Base-by-base conservation (phyloP, 257 asterid genomes). In the Buddleja alternifolia region DNA sequence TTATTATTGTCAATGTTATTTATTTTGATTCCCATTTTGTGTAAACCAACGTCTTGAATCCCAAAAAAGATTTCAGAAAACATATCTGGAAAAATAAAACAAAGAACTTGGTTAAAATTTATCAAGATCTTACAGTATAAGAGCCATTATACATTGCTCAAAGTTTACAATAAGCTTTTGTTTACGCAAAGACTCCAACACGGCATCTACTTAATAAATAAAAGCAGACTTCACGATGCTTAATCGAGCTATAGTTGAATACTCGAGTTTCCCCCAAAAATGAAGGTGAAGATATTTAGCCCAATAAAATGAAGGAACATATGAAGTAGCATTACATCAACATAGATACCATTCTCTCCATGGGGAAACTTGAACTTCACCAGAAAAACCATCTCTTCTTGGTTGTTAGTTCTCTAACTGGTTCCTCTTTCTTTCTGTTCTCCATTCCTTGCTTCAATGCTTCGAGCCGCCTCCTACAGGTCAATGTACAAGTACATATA, bases 381-480 rank as follows among this genome's bases (percentile, higher is more conserved):
- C 92, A 87, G 69, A 85, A 86, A 84, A 88, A 80, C 96, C 97
- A 90, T 74, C 78, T 82, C 76, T 68, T 90, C 66, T 77, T 89
- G 77, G 81, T 21, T 52, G 72, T 63, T 2, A 63, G 11, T 51
- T 64, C 77, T 65, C 40, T 78, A 68, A 60, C 73, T 1, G 79
- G 32, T 59, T 78, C 88, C n/a, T 80, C 90, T 53, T 68, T 82
- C 64, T 71, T 82, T 45, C 95, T 74, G 70, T 63, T 84, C 34
- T 90, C 93, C 77, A 90, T 80, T 76, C 98, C 98, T 67, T 78
- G 84, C 81, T 90, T 84, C 76, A 92, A 82, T 15, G 95, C 82
- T 34, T 88, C 97, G 24, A 90, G 63, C 65, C 97, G 72, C 66
- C 44, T 84, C 90, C 98, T 92, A 77, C 65, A 58, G 7, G 10